Evolutionary conservation across 1,284 basidiomycete species (phyloP).

Genomic region (Boletus smithii): DNA sequence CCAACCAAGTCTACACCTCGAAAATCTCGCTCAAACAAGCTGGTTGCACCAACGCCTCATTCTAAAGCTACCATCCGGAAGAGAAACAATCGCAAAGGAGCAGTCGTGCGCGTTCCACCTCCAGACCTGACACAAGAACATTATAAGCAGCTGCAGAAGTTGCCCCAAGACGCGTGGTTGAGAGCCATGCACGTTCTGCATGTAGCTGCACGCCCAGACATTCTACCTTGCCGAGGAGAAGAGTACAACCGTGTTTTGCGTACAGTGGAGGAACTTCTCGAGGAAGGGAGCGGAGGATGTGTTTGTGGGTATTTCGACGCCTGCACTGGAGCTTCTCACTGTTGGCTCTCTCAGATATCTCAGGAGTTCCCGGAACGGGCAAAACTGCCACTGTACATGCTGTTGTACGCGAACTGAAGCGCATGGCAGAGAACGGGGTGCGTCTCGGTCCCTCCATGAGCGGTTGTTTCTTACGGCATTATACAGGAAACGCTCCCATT

Average conservation of each 20-base stretch:
- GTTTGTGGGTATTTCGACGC: conserved; percentile 64
- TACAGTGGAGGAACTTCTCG: conserved; percentile 81
- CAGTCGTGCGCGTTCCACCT: conserved; percentile 37
- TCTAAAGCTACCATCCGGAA: conserved; percentile 57
- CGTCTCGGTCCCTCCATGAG: conserved; percentile 23
- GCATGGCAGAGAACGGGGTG: conserved; percentile 79
- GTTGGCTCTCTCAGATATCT: conserved; percentile 67
- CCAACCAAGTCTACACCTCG: conserved; percentile 32
- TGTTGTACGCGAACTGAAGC: conserved; percentile 83
- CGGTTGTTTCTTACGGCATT: not conserved
- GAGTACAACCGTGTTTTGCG: conserved; percentile 81
- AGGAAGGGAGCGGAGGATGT: conserved; percentile 93
- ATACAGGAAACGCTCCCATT: conserved; percentile 86
- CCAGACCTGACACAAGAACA: conserved; percentile 36
- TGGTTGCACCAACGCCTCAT: conserved; percentile 63
- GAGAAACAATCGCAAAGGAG: conserved; percentile 35
- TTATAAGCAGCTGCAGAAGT: conserved; percentile 39
- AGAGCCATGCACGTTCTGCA: conserved; percentile 88
- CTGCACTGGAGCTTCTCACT: not conserved
- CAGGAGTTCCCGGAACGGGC: conserved; percentile 96
- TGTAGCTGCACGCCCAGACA: conserved; percentile 89
- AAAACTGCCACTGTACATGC: conserved; percentile 98
- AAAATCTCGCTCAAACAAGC: conserved; percentile 28
- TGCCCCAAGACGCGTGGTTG: conserved; percentile 76
- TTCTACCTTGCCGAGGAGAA: conserved; percentile 85